A percentile compares a stretch with the other conserved stretches of the same genome.
Conservation (phyloP, 306 rosid species). For the Dalbergia cultrata region DNA sequence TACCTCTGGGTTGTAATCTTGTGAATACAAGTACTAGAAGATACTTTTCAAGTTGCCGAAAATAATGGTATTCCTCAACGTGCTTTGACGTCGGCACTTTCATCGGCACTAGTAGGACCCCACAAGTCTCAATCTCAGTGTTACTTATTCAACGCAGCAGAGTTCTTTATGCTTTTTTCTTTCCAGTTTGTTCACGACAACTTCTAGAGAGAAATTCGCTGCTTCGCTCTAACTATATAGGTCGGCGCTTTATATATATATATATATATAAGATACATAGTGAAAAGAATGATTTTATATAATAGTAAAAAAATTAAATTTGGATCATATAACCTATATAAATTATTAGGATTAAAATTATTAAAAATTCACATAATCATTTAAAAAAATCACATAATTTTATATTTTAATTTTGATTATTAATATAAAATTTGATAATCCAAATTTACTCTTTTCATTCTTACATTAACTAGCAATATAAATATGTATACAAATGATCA, state of each 20-base stretch:
- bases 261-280: not conserved
- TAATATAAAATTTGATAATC: too few species aligned
- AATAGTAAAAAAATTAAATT: too few species aligned
- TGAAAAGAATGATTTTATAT: too few species aligned
- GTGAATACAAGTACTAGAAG: not conserved
- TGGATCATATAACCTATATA: too few species aligned
- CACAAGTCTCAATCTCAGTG: not conserved
- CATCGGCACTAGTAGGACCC: not conserved
- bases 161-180: not conserved
- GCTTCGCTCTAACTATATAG: not conserved
- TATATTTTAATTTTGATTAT: too few species aligned
- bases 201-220: not conserved
- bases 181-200: not conserved
- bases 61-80: not conserved
- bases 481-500: too few species aligned
- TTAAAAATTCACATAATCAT: too few species aligned
- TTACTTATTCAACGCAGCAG: not conserved
- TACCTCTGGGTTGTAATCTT: too few species aligned
- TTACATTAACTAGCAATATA: too few species aligned
- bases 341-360: too few species aligned
- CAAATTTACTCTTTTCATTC: too few species aligned
- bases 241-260: not conserved
- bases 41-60: not conserved
- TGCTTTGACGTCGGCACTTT: not conserved
- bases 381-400: too few species aligned